Conservation (phyloP, 2,329 filamentous ascomycete species). For the Amesomyces nigricolor region DNA sequence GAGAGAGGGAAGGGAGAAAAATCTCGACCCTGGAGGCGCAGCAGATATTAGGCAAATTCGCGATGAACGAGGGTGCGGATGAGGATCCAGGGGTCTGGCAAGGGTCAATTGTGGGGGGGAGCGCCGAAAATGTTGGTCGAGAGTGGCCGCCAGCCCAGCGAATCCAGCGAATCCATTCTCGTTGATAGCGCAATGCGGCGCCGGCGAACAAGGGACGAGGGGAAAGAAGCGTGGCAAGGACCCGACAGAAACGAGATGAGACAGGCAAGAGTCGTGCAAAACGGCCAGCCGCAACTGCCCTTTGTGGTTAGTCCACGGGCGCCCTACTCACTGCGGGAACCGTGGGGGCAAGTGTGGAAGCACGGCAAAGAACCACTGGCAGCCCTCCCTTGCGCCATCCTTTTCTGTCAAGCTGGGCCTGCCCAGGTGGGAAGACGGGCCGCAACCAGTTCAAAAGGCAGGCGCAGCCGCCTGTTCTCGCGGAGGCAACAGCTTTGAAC, state of each 20-base stretch:
- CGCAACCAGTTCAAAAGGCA: background rate
- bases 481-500: background rate
- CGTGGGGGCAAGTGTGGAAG: no score
- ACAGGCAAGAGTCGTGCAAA: slow-evolving; percentile 3
- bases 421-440: background rate
- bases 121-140: background rate
- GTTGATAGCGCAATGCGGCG: background rate
- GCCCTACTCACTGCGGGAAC: no score
- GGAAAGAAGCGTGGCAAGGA: background rate
- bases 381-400: background rate
- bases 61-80: slow-evolving; percentile 2
- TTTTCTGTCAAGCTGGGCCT: background rate
- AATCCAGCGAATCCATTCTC: background rate
- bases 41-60: slow-evolving; percentile 6
- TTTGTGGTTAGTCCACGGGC: background rate
- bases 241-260: slow-evolving; percentile 13
- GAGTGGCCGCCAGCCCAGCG: background rate
- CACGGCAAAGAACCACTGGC: no score
- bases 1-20: background rate
- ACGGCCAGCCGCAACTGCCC: background rate
- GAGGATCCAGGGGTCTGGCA: background rate
- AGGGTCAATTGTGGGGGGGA: background rate
- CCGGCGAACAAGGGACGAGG: background rate
- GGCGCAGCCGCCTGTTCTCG: background rate
- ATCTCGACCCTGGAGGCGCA: background rate